A percentile compares a stretch with the other conserved stretches of the same genome.
These are phyloP conservation scores for Ceratobasidium theobromae DNA, from an alignment of 1,284 basidiomycete genomes.

Conservation along the genomic window DNA sequence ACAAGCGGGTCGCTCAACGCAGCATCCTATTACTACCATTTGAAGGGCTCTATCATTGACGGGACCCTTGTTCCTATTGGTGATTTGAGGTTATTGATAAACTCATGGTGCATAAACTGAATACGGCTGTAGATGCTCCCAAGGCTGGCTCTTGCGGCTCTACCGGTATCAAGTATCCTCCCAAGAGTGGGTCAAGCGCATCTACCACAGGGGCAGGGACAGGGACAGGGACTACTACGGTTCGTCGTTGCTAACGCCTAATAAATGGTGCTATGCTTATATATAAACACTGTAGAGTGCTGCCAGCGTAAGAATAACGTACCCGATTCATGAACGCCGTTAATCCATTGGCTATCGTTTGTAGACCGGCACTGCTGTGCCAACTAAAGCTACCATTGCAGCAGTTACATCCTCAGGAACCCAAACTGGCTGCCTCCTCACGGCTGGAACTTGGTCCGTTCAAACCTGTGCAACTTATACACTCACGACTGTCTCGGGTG, in stretches of 20 bases:
- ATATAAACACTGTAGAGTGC: too few species aligned
- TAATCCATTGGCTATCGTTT: too few species aligned
- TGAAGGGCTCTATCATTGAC: conserved; percentile 63
- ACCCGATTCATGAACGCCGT: too few species aligned
- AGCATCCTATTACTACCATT: conserved; percentile 67
- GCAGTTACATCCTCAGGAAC: conserved; percentile 28
- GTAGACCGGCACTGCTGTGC: conserved; percentile 19
- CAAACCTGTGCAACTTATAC: conserved; percentile 33
- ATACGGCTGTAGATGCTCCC: conserved; percentile 51
- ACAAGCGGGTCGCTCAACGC: conserved; percentile 50
- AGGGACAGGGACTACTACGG: neutral
- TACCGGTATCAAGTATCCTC: conserved; percentile 64
- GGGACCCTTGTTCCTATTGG: conserved; percentile 63
- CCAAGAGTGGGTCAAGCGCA: conserved; percentile 49
- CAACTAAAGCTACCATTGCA: conserved; percentile 24
- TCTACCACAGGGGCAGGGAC: conserved; percentile 21
- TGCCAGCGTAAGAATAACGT: too few species aligned
- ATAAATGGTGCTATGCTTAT: too few species aligned
- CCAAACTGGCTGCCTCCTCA: conserved; percentile 38
- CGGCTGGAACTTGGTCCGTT: conserved; percentile 37
- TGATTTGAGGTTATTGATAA: conserved; percentile 41
- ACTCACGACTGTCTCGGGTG: conserved; percentile 14
- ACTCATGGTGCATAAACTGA: neutral
- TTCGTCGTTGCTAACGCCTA: too few species aligned
- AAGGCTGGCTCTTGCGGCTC: conserved; percentile 54